A percentile compares a stretch with the other conserved stretches of the same genome.
phyloP scores from a whole-genome alignment of 2,329 filamentous ascomycete genomes.

The Penicillium sp. region DNA sequence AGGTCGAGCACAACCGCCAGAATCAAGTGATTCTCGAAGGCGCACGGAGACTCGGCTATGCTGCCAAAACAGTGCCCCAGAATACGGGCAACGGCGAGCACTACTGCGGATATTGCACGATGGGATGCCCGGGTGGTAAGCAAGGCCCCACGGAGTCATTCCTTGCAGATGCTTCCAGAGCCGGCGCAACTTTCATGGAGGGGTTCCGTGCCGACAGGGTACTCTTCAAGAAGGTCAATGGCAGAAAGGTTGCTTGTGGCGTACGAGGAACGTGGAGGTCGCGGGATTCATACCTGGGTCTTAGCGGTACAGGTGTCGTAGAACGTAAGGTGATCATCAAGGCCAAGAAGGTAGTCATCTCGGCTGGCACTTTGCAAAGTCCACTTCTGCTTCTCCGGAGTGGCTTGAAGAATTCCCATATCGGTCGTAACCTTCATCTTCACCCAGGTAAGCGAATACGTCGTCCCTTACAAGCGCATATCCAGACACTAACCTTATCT shows the following conservation, averaged over 20 bases:
- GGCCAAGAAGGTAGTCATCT: constrained; percentile 76
- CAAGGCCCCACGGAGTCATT: constrained; percentile 73
- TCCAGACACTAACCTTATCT: background rate
- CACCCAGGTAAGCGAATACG: constrained; percentile 64
- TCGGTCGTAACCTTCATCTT: constrained; percentile 76
- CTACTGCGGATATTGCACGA: constrained; percentile 64
- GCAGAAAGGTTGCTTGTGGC: constrained; percentile 60
- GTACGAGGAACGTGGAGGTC: constrained; percentile 72
- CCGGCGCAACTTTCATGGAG: constrained; percentile 78
- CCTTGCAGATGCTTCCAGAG: constrained; percentile 71
- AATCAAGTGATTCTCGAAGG: constrained; percentile 74
- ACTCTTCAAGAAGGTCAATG: constrained; percentile 57
- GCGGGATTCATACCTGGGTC: constrained; percentile 59
- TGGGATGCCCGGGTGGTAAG: constrained; percentile 66
- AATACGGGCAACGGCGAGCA: constrained; percentile 73
- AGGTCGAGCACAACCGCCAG: constrained; percentile 67
- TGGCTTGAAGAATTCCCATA: constrained; percentile 73
- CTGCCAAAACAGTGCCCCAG: constrained; percentile 66
- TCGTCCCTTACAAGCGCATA: background rate
- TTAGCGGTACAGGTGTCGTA: constrained; percentile 51
- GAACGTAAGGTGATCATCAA: constrained; percentile 65
- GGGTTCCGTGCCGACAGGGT: constrained; percentile 71
- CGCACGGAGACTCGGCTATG: constrained; percentile 67
- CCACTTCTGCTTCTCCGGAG: constrained; percentile 74
- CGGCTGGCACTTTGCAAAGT: constrained; percentile 70